These are phyloP conservation scores for Trichoderma reesei DNA, from an alignment of 495 filamentous ascomycete genomes.

Conservation along the genomic window DNA sequence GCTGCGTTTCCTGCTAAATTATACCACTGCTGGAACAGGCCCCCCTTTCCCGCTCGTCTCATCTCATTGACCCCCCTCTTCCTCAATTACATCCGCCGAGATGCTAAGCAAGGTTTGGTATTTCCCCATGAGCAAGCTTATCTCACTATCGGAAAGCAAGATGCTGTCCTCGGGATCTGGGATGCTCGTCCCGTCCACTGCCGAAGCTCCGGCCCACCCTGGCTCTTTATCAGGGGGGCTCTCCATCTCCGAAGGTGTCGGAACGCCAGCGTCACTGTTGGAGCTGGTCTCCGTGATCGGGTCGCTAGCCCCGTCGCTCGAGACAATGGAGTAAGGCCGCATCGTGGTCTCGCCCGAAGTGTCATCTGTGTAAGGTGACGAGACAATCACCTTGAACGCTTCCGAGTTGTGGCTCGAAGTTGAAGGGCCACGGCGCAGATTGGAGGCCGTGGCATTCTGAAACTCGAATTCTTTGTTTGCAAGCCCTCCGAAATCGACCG, in stretches of 20 bases:
- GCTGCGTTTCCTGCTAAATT: neutral
- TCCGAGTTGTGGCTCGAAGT: neutral
- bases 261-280: neutral
- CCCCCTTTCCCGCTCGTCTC: neutral
- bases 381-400: neutral
- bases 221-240: neutral
- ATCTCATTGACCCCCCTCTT: neutral
- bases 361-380: neutral
- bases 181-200: neutral
- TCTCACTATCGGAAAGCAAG: neutral
- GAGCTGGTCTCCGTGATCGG: neutral
- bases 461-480: neutral
- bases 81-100: neutral
- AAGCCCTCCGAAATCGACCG: slow-evolving; percentile 7
- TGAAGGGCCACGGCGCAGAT: neutral
- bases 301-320: slow-evolving; percentile 1
- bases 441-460: neutral
- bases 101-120: neutral
- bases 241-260: neutral
- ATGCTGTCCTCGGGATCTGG: neutral
- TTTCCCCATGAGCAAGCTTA: slow-evolving; percentile 1
- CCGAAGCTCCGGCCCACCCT: neutral
- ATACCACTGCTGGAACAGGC: neutral
- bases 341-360: neutral
- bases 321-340: slow-evolving; percentile 1